These are phyloP conservation scores for Forsythia suspensa DNA, from an alignment of 257 asterid species.

Conservation along the genomic window DNA sequence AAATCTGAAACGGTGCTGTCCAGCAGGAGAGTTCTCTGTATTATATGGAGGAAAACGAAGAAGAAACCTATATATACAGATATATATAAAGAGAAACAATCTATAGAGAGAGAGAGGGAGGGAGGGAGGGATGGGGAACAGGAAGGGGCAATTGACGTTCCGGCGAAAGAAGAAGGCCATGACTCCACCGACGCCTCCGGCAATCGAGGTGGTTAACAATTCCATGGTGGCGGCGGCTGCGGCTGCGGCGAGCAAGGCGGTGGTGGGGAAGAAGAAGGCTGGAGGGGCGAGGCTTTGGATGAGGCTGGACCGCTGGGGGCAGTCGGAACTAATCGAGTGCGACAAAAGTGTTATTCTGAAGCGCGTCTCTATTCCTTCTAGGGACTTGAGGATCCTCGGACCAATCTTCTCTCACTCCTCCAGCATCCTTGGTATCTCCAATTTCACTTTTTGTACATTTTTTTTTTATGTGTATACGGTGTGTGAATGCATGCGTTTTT, in stretches of 20 bases:
- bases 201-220: constrained; percentile 22
- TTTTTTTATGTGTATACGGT: too few relatives aligned
- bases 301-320: constrained; percentile 87
- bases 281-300: constrained; percentile 89
- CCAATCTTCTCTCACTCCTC: constrained; percentile 98
- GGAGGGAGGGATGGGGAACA: constrained; percentile 45
- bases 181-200: constrained; percentile 33
- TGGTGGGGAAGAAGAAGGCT: constrained; percentile 65
- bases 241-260: constrained; percentile 34
- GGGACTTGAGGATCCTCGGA: constrained; percentile 95
- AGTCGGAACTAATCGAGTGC: constrained; percentile 90
- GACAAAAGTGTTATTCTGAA: constrained; percentile 72
- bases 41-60: constrained; percentile 39
- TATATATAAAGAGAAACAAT: neutral
- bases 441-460: neutral
- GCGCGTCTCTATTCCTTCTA: constrained; percentile 81
- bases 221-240: constrained; percentile 10
- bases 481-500: too few relatives aligned
- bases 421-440: constrained; percentile 69
- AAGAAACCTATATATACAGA: constrained; percentile 4
- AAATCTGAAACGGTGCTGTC: constrained; percentile 7
- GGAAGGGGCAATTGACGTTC: constrained; percentile 49
- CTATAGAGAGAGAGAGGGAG: constrained; percentile 9
- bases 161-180: constrained; percentile 62
- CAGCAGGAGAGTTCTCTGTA: constrained; percentile 5